Base-by-base conservation (phyloP, 306 rosid species). In the Prunus salicina region DNA sequence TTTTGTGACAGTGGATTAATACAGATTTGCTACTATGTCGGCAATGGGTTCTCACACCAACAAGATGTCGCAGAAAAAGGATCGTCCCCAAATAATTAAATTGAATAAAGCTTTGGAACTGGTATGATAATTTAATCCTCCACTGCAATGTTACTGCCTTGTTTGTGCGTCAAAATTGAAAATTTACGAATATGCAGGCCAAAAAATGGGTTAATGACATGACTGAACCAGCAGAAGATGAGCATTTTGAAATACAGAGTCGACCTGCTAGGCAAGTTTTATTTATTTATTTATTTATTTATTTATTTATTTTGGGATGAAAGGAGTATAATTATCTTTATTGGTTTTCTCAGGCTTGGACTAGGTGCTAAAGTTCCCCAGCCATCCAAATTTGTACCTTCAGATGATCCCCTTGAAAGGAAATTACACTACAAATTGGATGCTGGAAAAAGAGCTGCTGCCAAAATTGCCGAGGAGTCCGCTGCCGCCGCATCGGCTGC, bases 341-440 rank as follows among this genome's bases (percentile, higher is more conserved):
- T 62, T 45, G 16, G 32, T 27, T 79, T 67, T 20, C 83, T 58
- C 55, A 94, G 98, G 88, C 98, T 89, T 80, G 98, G 98, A 45
- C 85, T 94, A 50, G 98, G 98, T 63, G 97, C 96, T 64, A 90
- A 81, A 83, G 82, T 90, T 78, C 25, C 87, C 18, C 89, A 93
- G 38, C 84, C 87, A n/a, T 60, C 89, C 73, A 89, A 84, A 47
- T 53, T 74, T 67, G 89, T 80, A 67, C 95, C 86, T 15, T 84
- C 88, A 27, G 71, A 87, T 71, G 91, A 90, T 75, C 95, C 98
- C 10, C 80, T 90, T 16, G 97, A 87, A 67, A 81, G 83, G 69
- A 91, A 85, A 84, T 73, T 94, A 77, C 57, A 78, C 74, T 82
- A 91, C 75, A 88, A 90, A 78, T 80, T 94, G 78, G 74, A 52